Evolutionary conservation across 2,329 filamentous ascomycete species (phyloP).

Genomic region (Diaporthe destruens): DNA sequence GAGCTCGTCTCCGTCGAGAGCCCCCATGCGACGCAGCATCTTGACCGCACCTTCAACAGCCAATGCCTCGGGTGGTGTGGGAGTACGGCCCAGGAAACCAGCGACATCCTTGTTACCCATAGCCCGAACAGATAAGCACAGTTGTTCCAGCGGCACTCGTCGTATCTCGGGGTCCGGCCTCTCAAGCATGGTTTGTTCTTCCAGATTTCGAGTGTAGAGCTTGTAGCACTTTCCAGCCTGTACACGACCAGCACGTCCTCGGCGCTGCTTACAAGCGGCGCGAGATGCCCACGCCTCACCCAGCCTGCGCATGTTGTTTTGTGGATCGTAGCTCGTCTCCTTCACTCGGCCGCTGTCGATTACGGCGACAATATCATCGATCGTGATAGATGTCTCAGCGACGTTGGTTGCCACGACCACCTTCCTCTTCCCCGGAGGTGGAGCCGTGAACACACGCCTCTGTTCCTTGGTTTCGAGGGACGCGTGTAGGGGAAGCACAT

Average conservation of each 20-base stretch:
- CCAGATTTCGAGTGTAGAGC: constrained; percentile 88
- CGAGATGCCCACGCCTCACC: constrained; percentile 96
- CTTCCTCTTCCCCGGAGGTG: constrained; percentile 87
- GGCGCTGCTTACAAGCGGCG: constrained; percentile 93
- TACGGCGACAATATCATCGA: constrained; percentile 95
- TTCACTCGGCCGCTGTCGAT: constrained; percentile 97
- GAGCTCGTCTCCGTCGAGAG: constrained; percentile 85
- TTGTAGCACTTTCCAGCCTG: constrained; percentile 94
- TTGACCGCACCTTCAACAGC: constrained; percentile 89
- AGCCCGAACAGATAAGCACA: constrained; percentile 93
- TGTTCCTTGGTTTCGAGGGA: constrained; percentile 92
- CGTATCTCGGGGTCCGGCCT: constrained; percentile 94
- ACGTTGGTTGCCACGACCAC: constrained; percentile 96
- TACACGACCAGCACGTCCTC: constrained; percentile 93
- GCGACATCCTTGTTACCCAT: constrained; percentile 91
- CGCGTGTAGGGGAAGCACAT: constrained; percentile 90
- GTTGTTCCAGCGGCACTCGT: constrained; percentile 91
- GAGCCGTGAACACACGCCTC: constrained; percentile 81
- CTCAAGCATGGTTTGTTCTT: constrained; percentile 83
- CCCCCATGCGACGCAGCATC: constrained; percentile 86
- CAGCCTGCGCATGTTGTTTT: constrained; percentile 93
- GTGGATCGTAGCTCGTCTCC: constrained; percentile 92
- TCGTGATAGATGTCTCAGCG: constrained; percentile 97
- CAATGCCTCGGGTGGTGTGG: constrained; percentile 87
- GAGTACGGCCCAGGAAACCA: constrained; percentile 83